Evolutionary conservation across 108 stramenopile species (phyloP).

Genomic region (Fragilaria crotonensis): DNA sequence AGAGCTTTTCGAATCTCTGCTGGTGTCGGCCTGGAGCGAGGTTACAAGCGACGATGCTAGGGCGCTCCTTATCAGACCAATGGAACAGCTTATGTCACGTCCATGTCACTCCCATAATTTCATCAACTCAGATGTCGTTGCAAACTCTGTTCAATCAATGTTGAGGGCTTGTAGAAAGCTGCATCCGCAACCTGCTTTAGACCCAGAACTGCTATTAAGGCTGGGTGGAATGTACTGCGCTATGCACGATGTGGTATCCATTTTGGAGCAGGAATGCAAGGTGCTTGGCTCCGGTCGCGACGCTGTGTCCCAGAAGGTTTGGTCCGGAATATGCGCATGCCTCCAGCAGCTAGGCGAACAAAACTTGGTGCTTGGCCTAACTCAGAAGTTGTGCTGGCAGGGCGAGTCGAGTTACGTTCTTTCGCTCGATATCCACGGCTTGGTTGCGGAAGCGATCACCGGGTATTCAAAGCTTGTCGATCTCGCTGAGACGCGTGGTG

Average conservation of each 20-base stretch:
- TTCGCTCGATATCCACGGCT: constrained; percentile 67
- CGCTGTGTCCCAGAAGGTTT: too few relatives aligned
- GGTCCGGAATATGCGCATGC: constrained; percentile 42
- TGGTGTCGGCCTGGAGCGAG: constrained; percentile 47
- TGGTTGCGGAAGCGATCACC: constrained; percentile 54
- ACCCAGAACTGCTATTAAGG: constrained; percentile 41
- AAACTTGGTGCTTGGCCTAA: constrained; percentile 35
- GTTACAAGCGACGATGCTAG: constrained; percentile 35
- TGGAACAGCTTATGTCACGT: constrained; percentile 61
- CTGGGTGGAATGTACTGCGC: constrained; percentile 61
- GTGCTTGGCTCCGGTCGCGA: too few relatives aligned
- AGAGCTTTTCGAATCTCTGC: constrained; percentile 37
- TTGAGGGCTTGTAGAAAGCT: constrained; percentile 37
- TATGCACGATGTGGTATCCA: constrained; percentile 55
- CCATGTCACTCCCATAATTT: constrained; percentile 66
- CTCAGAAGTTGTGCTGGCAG: constrained; percentile 32
- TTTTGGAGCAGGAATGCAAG: constrained; percentile 48
- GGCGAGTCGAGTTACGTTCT: constrained; percentile 46
- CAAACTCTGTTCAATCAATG: constrained; percentile 45
- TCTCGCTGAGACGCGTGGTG: constrained; percentile 20
- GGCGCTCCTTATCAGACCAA: constrained; percentile 24
- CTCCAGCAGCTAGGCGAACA: constrained; percentile 51
- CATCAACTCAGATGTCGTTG: background rate
- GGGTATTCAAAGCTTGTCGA: constrained; percentile 55
- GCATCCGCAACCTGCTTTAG: constrained; percentile 48